Percentiles rank a stretch among this genome's conserved stretches.
Conservation (phyloP, 768 basidiomycete species). For the Tricholoma sp. region DNA sequence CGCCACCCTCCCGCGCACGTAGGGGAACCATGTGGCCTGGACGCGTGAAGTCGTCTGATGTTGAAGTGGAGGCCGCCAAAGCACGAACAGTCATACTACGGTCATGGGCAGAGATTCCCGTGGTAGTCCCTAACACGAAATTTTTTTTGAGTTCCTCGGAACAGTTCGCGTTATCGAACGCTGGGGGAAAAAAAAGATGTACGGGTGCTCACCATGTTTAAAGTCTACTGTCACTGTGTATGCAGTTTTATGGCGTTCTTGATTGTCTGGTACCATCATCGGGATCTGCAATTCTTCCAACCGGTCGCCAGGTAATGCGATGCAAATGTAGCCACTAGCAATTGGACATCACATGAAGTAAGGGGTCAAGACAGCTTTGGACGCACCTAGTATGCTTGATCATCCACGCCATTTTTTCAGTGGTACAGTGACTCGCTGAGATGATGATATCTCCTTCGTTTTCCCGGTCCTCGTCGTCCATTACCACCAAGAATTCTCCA, state of each 20-base stretch:
- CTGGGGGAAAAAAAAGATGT: constrained; percentile 7
- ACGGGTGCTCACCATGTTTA: constrained; percentile 58
- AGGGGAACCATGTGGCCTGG: constrained; percentile 97
- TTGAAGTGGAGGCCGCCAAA: constrained; percentile 57
- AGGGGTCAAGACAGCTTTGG: neutral
- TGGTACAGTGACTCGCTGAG: constrained; percentile 76
- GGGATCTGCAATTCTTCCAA: constrained; percentile 77
- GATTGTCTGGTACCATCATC: constrained; percentile 91
- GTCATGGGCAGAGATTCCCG: constrained; percentile 96
- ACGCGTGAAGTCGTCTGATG: constrained; percentile 72
- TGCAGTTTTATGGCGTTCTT: constrained; percentile 88
- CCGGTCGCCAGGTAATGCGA: constrained; percentile 71
- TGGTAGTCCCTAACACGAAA: constrained; percentile 65
- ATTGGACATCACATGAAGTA: neutral
- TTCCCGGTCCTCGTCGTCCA: constrained; percentile 95
- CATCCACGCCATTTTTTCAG: constrained; percentile 99
- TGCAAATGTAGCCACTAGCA: constrained; percentile 87
- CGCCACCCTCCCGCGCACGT: constrained; percentile 80
- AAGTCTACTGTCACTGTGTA: constrained; percentile 97
- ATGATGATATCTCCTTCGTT: constrained; percentile 98
- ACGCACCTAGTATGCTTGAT: constrained; percentile 90
- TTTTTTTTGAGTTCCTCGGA: neutral
- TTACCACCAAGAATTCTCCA: constrained; percentile 93
- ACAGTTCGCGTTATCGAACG: neutral
- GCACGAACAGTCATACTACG: constrained; percentile 82